Base-by-base conservation (phyloP, 2,329 filamentous ascomycete genomes). In the Exophiala dermatitidis region DNA sequence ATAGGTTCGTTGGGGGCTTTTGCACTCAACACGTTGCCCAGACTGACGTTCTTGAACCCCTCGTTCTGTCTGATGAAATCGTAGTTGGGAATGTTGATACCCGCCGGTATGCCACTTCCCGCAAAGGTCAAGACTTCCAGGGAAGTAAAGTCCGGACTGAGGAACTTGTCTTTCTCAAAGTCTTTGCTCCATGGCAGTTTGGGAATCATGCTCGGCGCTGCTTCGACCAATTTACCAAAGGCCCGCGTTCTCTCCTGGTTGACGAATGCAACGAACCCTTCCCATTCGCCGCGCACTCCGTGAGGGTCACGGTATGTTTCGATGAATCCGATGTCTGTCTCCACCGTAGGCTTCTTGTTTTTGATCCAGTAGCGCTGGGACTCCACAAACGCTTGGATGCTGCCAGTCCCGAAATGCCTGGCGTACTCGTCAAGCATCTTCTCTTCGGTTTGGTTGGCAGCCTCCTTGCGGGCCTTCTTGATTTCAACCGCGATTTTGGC, bases 81-180 rank as follows among this genome's bases (percentile, higher is more conserved):
- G 60, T 78, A 79, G 62, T 80, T 80, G n/a, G 76, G 76, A 10
- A 61, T 61, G 52, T 79, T 80, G 64, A 80, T 79, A 29, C 79
- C 80, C 9, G 79, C 80, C 19, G 80, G 81, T 44, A 84, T 81
- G 53, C 80, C 81, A 49, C 76, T 79, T 5, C 79, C 78, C 26
- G 80, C 79, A 63, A 96, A 96, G 0, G 86, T 89, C 56, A 96
- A 72, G 2, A 96, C 90, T 69, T 98, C 93, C 1, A 97, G 77
- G 6, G 87, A 93, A 0, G 93, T 97, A 67, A 98, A 98, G 68
- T 98, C 93, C 0, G 93, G 93, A 48, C 88, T 91, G 34, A 95
- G 72, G 71, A 98, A 98, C 65, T 86, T 90, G 74, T 96, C 90
- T 71, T 97, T 97, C 68, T 98, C 93, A 61, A 97, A 98, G 0